Conservation (phyloP, 495 filamentous ascomycete genomes). For the Penicillium turbatum region DNA sequence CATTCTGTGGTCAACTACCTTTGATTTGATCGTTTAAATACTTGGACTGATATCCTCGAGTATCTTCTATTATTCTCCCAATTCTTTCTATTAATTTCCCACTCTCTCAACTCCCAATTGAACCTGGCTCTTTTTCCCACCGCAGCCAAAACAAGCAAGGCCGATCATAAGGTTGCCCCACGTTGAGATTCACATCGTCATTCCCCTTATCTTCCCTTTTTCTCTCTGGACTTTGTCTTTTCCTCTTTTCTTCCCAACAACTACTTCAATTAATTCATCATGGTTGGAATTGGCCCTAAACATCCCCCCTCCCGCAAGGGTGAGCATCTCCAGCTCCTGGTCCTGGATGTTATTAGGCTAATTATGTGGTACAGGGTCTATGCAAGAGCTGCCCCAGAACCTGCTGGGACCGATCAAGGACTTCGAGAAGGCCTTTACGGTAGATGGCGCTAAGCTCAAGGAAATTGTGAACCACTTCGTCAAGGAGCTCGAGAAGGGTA, state of each 20-base stretch:
- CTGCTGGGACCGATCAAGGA: conserved; percentile 77
- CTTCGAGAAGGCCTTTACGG: conserved; percentile 81
- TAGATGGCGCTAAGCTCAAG: conserved; percentile 77
- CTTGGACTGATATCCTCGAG: too few relatives aligned
- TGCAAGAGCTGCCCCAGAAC: conserved; percentile 79
- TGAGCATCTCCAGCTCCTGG: conserved; percentile 38
- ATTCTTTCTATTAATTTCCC: too few relatives aligned
- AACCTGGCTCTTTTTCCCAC: conserved; percentile 11
- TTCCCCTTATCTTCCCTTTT: conserved; percentile 10
- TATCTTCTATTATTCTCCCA: too few relatives aligned
- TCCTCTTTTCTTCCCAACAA: background rate
- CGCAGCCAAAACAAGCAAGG: conserved; percentile 28
- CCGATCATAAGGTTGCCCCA: conserved; percentile 22
- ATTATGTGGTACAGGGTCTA: conserved; percentile 55
- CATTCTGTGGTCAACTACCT: background rate
- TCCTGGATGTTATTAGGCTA: conserved; percentile 12
- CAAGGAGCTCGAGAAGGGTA: conserved; percentile 82
- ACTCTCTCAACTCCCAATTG: too few relatives aligned
- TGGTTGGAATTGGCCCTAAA: conserved; percentile 73
- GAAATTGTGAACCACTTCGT: conserved; percentile 84
- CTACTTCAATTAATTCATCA: conserved; percentile 39
- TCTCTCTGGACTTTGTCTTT: background rate
- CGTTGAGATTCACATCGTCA: conserved; percentile 23
- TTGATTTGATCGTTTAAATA: too few relatives aligned
- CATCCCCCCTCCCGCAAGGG: conserved; percentile 73